Conservation (phyloP, 1,139 yeast species). For the Geotrichum phurueaensis region DNA sequence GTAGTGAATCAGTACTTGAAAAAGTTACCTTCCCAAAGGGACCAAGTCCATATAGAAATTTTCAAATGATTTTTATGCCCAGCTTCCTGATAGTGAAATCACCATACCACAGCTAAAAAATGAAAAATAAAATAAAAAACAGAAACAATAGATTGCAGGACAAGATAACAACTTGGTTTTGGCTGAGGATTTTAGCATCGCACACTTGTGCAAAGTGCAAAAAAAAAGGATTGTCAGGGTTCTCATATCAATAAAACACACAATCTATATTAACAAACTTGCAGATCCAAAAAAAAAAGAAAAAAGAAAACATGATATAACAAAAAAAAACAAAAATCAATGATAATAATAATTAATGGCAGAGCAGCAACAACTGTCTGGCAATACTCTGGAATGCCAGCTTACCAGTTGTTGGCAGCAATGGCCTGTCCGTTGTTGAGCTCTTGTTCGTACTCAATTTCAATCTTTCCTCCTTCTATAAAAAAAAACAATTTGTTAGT, state of each 20-base stretch:
- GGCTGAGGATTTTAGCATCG: not conserved
- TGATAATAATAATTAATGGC: not conserved
- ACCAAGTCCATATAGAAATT: too few relatives aligned
- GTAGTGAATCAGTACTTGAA: too few relatives aligned
- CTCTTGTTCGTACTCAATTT: conserved; percentile 79
- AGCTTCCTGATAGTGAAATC: too few relatives aligned
- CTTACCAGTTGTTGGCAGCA: conserved; percentile 13
- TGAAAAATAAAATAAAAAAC: too few relatives aligned
- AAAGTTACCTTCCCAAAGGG: too few relatives aligned
- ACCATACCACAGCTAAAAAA: too few relatives aligned
- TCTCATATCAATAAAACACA: not conserved
- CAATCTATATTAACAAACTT: not conserved
- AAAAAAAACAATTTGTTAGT: not conserved
- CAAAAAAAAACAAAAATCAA: not conserved
- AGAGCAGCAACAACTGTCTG: not conserved
- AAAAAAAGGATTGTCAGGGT: not conserved
- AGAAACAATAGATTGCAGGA: too few relatives aligned
- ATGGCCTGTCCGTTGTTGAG: conserved; percentile 6
- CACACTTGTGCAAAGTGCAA: not conserved
- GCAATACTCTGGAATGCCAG: not conserved
- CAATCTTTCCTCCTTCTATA: conserved; percentile 58
- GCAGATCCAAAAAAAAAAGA: not conserved
- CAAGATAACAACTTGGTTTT: too few relatives aligned
- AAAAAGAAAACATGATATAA: not conserved
- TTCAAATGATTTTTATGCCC: too few relatives aligned